These are phyloP conservation scores for Erigeron canadensis DNA, from an alignment of 129 eudicot species.

Conservation along the genomic window DNA sequence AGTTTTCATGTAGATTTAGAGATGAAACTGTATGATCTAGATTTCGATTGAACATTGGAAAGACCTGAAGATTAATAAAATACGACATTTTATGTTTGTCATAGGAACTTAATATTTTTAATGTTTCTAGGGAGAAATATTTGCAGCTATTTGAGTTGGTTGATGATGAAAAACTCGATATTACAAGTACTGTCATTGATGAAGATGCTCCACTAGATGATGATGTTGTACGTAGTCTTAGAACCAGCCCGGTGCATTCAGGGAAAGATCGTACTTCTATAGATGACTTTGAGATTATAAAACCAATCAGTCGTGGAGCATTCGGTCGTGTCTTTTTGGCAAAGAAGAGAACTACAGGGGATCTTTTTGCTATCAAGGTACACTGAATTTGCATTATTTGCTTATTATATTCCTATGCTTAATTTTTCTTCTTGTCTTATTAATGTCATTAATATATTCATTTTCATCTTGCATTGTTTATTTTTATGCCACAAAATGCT, in stretches of 20 bases:
- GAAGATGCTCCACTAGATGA: conserved; percentile 98
- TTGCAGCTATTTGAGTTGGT: conserved; percentile 82
- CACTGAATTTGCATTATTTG: conserved; percentile 10
- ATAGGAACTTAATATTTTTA: conserved; percentile 9
- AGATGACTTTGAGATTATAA: conserved; percentile 95
- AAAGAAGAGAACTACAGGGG: conserved; percentile 95
- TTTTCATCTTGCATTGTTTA: conserved; percentile 2
- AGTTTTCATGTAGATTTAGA: conserved; percentile 3
- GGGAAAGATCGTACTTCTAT: conserved; percentile 90
- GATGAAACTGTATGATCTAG: background rate
- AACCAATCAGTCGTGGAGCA: conserved; percentile 99
- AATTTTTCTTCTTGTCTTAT: background rate
- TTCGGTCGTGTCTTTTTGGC: conserved; percentile 96
- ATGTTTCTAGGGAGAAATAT: conserved; percentile 78
- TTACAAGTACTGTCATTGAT: conserved; percentile 78
- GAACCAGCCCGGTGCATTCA: conserved; percentile 92
- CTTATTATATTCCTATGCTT: conserved; percentile 1
- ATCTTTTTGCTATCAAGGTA: conserved; percentile 98
- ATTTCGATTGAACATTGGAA: background rate
- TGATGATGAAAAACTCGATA: conserved; percentile 84
- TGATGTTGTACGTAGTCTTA: conserved; percentile 89
- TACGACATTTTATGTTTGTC: conserved; percentile 5
- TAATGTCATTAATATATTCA: conserved; percentile 6
- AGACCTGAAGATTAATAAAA: background rate
- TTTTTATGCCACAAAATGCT: conserved; percentile 15